Evolutionary conservation across 805 yeast genomes (phyloP).

Genomic region (Candida sanyiensis): DNA sequence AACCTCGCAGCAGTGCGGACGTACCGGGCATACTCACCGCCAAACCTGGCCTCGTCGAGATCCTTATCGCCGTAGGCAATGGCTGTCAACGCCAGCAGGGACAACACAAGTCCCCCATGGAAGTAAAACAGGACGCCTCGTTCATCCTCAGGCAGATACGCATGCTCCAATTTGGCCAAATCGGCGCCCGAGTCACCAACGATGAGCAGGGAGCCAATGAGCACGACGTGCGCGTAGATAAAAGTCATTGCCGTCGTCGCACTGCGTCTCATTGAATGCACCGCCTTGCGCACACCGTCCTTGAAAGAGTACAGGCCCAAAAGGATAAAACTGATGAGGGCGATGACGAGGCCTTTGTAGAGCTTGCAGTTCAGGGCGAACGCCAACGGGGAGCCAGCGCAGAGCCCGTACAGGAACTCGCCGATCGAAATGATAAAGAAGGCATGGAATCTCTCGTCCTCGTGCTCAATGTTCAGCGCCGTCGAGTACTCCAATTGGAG

Average conservation of each 20-base stretch:
- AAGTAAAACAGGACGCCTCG: constrained; percentile 44
- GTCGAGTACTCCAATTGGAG: constrained; percentile 44
- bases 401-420: constrained; percentile 51
- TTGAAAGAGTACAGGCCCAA: constrained; percentile 53
- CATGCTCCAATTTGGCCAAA: constrained; percentile 30
- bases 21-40: constrained; percentile 3
- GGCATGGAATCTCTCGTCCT: constrained; percentile 53
- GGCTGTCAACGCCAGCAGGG: constrained; percentile 34
- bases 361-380: constrained; percentile 35
- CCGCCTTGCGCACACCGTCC: constrained; percentile 42
- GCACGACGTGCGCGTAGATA: constrained; percentile 44
- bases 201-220: constrained; percentile 45
- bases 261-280: constrained; percentile 49
- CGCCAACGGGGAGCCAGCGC: constrained; percentile 43
- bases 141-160: constrained; percentile 24
- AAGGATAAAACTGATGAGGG: constrained; percentile 43
- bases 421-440: constrained; percentile 63
- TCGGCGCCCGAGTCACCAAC: constrained; percentile 59
- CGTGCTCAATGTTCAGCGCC: constrained; percentile 61
- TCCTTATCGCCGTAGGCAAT: constrained; percentile 42
- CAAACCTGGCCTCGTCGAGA: constrained; percentile 27
- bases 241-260: constrained; percentile 41
- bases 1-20: not conserved
- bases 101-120: constrained; percentile 47
- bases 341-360: constrained; percentile 43